Evolutionary conservation across 129 eudicot species (phyloP).

Genomic region (Helichrysum umbraculigerum): DNA sequence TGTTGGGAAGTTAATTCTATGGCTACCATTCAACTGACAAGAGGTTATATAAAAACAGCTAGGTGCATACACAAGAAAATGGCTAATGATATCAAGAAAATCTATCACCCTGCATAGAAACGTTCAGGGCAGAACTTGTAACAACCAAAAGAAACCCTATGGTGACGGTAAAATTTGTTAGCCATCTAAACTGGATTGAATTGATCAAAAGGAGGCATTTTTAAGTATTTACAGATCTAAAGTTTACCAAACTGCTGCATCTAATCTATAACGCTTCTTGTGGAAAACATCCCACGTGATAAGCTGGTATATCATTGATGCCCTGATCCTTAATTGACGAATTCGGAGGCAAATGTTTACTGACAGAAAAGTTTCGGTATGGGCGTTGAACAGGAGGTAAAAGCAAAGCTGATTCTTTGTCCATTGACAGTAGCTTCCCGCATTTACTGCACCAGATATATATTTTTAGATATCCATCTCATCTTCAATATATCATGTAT

Average conservation of each 20-base stretch:
- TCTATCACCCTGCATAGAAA: not conserved
- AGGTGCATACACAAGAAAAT: not conserved
- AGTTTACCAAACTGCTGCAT: not conserved
- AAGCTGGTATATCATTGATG: slow-evolving; percentile 38
- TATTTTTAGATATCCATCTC: not conserved
- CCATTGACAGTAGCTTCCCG: slow-evolving; percentile 66
- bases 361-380: slow-evolving; percentile 38
- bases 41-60: too few species aligned
- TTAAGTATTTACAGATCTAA: slow-evolving; percentile 24
- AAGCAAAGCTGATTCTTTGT: slow-evolving; percentile 63
- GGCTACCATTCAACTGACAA: not conserved
- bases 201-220: not conserved
- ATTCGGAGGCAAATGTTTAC: slow-evolving; percentile 29
- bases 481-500: not conserved
- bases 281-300: slow-evolving; percentile 69
- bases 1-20: not conserved
- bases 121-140: not conserved
- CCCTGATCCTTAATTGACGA: slow-evolving; percentile 36
- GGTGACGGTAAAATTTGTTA: not conserved
- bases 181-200: slow-evolving; percentile 2
- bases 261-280: slow-evolving; percentile 42
- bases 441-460: slow-evolving; percentile 62
- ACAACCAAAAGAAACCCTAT: not conserved
- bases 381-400: slow-evolving; percentile 79
- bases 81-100: too few species aligned